Evolutionary conservation across 1,139 yeast genomes (phyloP), one percentile per base, ranked within the genome.

Genomic region (Insectozyma bohioensis): DNA sequence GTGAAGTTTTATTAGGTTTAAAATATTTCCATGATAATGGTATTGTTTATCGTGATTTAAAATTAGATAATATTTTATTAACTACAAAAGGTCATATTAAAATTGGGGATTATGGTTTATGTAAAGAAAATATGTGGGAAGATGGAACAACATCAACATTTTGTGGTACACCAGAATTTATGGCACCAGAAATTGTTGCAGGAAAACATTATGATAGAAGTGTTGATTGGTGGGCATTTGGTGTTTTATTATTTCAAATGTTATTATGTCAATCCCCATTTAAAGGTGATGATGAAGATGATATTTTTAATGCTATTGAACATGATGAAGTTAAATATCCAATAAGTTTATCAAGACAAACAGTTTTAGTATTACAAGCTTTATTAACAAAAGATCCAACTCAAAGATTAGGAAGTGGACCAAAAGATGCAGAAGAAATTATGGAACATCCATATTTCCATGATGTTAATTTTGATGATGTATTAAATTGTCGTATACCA

Each of bases 151-250:
- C 98, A 0, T 85, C 92, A 8, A 92, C 99, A 0, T 92, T 92
- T 63, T 94, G 98, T 67, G 99, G 99, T 50, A 92, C 99, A 1
- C 98, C 99, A 0, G 98, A 92, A 57, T 87, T 92, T 50, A 92
- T 92, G 96, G 99, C 98, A 1, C 99, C 99, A 0, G 99, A 92
- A 61, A 90, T 92, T 48, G 72, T 94, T 51, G 80, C 86, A 37
- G 97, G 94, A 36, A 95, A 88, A 58, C 84, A 82, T 41, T 92
- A 92, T 53, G 94, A 88, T 32, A 78, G 95, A 49, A 85, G 94
- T 29, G 98, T 92, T 34, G 99, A 92, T 61, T 94, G 98, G 98
- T 92, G 98, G 98, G 97, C 98, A 0, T 87, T 90, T 68, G 99
- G 99, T 34, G 97, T 94, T 21, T 70, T 92, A 45, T 68, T 94